Conservation (phyloP, 164 flowering plant genomes). For the Dillenia suffruticosa region DNA sequence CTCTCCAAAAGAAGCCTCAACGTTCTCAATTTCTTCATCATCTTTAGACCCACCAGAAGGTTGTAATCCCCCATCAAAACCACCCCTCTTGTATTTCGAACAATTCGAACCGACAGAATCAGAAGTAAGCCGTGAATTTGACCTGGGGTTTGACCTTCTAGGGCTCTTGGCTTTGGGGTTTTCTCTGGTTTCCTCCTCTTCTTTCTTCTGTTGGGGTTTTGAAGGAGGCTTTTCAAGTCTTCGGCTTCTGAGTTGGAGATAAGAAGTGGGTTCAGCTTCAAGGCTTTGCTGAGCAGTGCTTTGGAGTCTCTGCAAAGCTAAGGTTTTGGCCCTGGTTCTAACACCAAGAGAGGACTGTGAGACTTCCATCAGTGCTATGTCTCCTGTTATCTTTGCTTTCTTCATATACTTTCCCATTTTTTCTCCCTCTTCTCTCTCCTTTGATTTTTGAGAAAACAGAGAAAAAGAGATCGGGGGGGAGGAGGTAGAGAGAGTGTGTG, state of each 20-base stretch:
- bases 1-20: conserved; percentile 63
- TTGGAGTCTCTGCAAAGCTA: conserved; percentile 54
- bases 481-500: background rate
- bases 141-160: conserved; percentile 19
- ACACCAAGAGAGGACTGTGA: conserved; percentile 52
- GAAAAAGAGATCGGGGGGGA: background rate
- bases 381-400: conserved; percentile 57
- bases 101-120: conserved; percentile 20
- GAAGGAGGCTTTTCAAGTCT: conserved; percentile 49
- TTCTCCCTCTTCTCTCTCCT: background rate
- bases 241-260: conserved; percentile 79
- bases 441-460: background rate
- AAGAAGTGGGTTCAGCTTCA: conserved; percentile 22
- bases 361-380: conserved; percentile 55
- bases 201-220: conserved; percentile 10
- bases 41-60: background rate
- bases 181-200: conserved; percentile 6
- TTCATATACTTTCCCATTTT: conserved; percentile 79
- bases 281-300: background rate
- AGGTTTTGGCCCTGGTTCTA: conserved; percentile 77
- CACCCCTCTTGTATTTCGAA: conserved; percentile 10
- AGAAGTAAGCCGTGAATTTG: conserved; percentile 20
- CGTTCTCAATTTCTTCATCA: conserved; percentile 16
- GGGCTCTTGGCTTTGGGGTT: background rate
- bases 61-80: background rate